These are phyloP conservation scores for Colletotrichum higginsianum DNA, from an alignment of 2,329 filamentous ascomycete species.

Conservation along the genomic window DNA sequence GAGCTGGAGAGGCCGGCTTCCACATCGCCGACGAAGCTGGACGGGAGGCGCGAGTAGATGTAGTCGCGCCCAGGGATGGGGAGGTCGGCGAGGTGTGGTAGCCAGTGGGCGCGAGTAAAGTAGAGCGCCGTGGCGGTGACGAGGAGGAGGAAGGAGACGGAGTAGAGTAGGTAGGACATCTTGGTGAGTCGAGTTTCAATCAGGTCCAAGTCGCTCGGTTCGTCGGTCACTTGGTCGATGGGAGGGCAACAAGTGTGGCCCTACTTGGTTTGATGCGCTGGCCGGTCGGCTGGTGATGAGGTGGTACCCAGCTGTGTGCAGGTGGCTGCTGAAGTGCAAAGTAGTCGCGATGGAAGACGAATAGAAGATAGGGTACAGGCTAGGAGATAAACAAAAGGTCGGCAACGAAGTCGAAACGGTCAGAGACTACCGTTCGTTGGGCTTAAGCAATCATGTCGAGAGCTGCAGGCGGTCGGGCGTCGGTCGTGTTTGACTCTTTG, in stretches of 20 bases:
- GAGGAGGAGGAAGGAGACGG: slow-evolving; percentile 79
- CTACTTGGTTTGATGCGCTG: background rate
- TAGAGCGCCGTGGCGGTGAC: slow-evolving; percentile 82
- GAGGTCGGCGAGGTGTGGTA: slow-evolving; percentile 75
- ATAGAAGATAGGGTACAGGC: background rate
- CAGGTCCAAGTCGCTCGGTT: background rate
- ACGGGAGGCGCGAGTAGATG: slow-evolving; percentile 84
- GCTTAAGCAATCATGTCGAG: slow-evolving; percentile 28
- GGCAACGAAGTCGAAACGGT: slow-evolving; percentile 9
- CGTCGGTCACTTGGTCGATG: slow-evolving; percentile 6
- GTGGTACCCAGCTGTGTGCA: background rate
- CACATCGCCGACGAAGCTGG: slow-evolving; percentile 85
- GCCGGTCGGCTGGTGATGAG: background rate
- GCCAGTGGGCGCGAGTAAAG: slow-evolving; percentile 85
- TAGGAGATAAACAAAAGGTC: background rate
- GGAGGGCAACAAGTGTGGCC: background rate
- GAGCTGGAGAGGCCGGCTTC: slow-evolving; percentile 88
- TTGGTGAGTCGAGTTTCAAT: slow-evolving; percentile 44
- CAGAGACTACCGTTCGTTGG: slow-evolving; percentile 25
- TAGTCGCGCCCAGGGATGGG: slow-evolving; percentile 69
- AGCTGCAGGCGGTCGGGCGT: slow-evolving; percentile 11
- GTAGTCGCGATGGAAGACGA: background rate
- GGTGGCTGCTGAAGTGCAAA: background rate
- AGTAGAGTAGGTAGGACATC: slow-evolving; percentile 89
- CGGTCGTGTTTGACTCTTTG: slow-evolving; percentile 15